A percentile compares a stretch with the other conserved stretches of the same genome.
Evolutionary conservation across 208 protist genomes (phyloP).

Genomic region (Leishmania major): DNA sequence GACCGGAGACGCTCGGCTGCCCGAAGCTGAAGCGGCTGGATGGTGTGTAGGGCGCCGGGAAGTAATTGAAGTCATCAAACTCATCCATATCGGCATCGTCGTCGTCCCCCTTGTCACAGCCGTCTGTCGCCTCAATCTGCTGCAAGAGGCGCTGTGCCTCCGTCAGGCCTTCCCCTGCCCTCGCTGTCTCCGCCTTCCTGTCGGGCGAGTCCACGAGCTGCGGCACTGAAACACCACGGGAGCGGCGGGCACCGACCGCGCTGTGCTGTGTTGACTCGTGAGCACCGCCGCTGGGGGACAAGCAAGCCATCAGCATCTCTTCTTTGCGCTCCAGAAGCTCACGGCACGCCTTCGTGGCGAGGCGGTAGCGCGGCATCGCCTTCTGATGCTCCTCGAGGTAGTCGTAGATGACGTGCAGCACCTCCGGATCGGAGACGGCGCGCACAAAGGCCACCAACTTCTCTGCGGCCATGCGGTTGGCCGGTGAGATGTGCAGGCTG

Average conservation of each 20-base stretch:
- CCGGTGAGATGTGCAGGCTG: background rate
- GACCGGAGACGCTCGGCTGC: slow-evolving; percentile 34
- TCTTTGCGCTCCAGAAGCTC: slow-evolving; percentile 38
- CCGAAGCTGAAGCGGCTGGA: slow-evolving; percentile 40
- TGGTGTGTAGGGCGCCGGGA: slow-evolving; percentile 28
- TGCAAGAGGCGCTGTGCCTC: slow-evolving; percentile 8
- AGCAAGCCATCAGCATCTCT: slow-evolving; percentile 11
- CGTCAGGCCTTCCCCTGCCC: background rate
- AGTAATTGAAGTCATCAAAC: slow-evolving; percentile 58
- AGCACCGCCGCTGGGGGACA: background rate
- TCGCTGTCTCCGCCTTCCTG: background rate
- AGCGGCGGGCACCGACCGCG: background rate
- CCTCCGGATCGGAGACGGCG: slow-evolving; percentile 42
- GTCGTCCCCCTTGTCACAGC: slow-evolving; percentile 8
- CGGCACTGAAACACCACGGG: background rate
- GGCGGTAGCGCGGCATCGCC: slow-evolving; percentile 11
- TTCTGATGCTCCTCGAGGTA: slow-evolving; percentile 34
- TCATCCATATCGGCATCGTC: slow-evolving; percentile 37
- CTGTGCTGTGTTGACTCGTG: background rate
- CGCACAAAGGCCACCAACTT: slow-evolving; percentile 34
- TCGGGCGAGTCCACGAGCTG: slow-evolving; percentile 1
- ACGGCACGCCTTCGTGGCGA: slow-evolving; percentile 23
- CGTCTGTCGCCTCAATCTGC: background rate
- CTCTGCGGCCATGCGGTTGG: slow-evolving; percentile 20
- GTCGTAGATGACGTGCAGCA: slow-evolving; percentile 51